Conservation (phyloP, 2,329 filamentous ascomycete species). For the Didymella exigua region DNA sequence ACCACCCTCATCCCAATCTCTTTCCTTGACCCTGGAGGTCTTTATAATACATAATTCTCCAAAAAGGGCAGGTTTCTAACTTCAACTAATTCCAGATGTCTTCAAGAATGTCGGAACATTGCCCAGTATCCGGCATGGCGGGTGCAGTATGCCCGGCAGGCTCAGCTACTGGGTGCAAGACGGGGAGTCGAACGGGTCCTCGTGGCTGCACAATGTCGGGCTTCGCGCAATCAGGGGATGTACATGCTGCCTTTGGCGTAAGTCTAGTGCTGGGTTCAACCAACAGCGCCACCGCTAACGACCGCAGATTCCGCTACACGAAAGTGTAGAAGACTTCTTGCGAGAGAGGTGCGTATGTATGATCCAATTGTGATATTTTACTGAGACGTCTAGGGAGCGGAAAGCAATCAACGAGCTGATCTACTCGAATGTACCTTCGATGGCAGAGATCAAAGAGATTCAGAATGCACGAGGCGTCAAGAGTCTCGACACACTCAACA, state of each 20-base stretch:
- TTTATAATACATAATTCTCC: constrained; percentile 1
- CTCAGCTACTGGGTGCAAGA: constrained; percentile 19
- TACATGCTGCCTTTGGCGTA: constrained; percentile 33
- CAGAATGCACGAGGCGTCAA: constrained; percentile 45
- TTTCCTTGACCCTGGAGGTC: neutral
- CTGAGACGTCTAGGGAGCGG: constrained; percentile 25
- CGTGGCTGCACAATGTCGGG: constrained; percentile 35
- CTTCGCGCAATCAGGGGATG: constrained; percentile 30
- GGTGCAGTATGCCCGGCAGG: constrained; percentile 23
- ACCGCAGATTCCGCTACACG: constrained; percentile 26
- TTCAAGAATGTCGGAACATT: constrained; percentile 24
- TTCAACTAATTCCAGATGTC: too few species aligned
- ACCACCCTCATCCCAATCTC: neutral
- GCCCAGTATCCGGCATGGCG: constrained; percentile 27
- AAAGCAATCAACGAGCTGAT: constrained; percentile 36
- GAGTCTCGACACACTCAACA: constrained; percentile 57
- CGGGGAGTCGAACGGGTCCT: constrained; percentile 23
- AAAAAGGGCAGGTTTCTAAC: too few species aligned
- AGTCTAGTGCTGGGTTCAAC: neutral
- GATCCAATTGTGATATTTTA: neutral
- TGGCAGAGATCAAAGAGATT: constrained; percentile 33
- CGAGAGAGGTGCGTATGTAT: constrained; percentile 25
- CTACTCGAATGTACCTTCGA: constrained; percentile 34
- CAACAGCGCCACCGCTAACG: neutral
- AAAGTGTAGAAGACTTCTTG: constrained; percentile 29